Conservation (phyloP, 2,329 filamentous ascomycete genomes). For the Diaporthe caulivora region DNA sequence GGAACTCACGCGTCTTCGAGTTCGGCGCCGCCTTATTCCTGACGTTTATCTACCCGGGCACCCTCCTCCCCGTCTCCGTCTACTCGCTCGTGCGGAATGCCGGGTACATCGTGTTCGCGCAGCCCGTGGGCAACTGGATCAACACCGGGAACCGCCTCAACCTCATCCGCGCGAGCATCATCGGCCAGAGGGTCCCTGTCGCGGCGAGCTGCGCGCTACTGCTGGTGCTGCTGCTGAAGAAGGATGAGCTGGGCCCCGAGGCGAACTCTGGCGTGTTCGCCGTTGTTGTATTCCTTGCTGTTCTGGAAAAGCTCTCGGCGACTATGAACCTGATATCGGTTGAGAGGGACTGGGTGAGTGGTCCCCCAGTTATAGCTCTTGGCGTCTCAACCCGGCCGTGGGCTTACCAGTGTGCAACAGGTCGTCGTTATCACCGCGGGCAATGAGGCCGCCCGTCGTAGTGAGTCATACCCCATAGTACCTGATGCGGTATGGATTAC, state of each 20-base stretch:
- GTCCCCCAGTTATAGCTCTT: no score
- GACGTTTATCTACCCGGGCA: slow-evolving; percentile 66
- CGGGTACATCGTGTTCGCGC: slow-evolving; percentile 69
- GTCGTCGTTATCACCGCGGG: slow-evolving; percentile 63
- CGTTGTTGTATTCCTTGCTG: slow-evolving; percentile 65
- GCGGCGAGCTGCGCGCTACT: slow-evolving; percentile 62
- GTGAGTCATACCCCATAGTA: slow-evolving; percentile 36
- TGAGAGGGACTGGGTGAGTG: slow-evolving; percentile 76
- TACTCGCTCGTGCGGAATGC: slow-evolving; percentile 74
- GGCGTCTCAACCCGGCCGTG: background rate
- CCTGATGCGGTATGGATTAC: no score
- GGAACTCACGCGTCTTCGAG: slow-evolving; percentile 75
- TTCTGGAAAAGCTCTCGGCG: slow-evolving; percentile 75
- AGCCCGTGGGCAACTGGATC: slow-evolving; percentile 69
- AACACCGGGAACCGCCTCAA: slow-evolving; percentile 66
- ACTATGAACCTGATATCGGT: slow-evolving; percentile 74
- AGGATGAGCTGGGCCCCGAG: slow-evolving; percentile 44
- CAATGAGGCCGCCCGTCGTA: slow-evolving; percentile 47
- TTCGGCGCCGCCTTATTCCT: slow-evolving; percentile 72
- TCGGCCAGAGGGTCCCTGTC: slow-evolving; percentile 58
- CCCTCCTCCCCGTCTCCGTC: slow-evolving; percentile 75
- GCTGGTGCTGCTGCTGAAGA: slow-evolving; percentile 47
- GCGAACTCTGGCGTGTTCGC: slow-evolving; percentile 50
- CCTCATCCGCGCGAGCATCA: slow-evolving; percentile 65
- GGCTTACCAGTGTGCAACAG: slow-evolving; percentile 42